These are phyloP conservation scores for Balakata baccata DNA, from an alignment of 345 rosid genomes.

Conservation along the genomic window DNA sequence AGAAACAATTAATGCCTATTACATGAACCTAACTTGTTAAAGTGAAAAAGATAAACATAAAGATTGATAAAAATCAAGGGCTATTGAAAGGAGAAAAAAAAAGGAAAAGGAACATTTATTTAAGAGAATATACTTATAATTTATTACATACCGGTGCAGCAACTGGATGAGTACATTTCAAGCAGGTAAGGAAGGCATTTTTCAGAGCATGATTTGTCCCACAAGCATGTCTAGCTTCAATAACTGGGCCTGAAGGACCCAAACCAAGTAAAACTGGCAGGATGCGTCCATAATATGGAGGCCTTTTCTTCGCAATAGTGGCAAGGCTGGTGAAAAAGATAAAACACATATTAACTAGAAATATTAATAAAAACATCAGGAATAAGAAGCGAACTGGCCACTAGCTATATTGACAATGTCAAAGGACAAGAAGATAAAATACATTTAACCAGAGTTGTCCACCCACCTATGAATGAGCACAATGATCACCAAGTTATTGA, in stretches of 20 bases:
- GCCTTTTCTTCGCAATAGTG: slow-evolving; percentile 79
- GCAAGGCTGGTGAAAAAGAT: slow-evolving; percentile 59
- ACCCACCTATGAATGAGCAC: slow-evolving; percentile 74
- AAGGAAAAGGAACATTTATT: not conserved
- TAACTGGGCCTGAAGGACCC: slow-evolving; percentile 61
- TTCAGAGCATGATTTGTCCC: slow-evolving; percentile 67
- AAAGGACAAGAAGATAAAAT: not conserved
- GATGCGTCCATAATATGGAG: slow-evolving; percentile 86
- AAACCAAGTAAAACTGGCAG: slow-evolving; percentile 86
- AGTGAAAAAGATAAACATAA: not conserved
- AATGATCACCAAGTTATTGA: slow-evolving; percentile 55
- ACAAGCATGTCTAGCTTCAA: slow-evolving; percentile 56
- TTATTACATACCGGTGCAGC: slow-evolving; percentile 83
- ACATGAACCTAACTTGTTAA: not conserved
- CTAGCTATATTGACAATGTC: not conserved
- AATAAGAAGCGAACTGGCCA: not conserved
- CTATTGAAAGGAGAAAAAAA: not conserved
- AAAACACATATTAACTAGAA: slow-evolving; percentile 7
- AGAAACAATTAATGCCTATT: not conserved
- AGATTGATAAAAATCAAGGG: not conserved
- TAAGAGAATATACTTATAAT: not conserved
- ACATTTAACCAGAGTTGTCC: slow-evolving; percentile 13
- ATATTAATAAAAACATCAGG: not conserved
- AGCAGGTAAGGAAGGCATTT: slow-evolving; percentile 66
- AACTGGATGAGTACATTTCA: slow-evolving; percentile 82